Conservation (phyloP, 257 asterid species). For the Coffea canephora region DNA sequence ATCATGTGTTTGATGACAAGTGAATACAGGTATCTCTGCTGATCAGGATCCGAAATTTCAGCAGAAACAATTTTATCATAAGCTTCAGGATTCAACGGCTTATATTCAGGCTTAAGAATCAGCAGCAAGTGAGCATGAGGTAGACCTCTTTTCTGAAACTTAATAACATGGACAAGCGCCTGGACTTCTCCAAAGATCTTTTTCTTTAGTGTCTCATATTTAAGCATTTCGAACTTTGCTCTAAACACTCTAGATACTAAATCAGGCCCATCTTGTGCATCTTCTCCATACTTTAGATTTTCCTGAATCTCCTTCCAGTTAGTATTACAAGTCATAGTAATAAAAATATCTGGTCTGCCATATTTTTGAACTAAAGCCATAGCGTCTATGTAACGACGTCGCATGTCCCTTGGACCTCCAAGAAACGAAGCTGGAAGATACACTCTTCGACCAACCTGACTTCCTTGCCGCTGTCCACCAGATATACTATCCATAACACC, state of each 20-base stretch:
- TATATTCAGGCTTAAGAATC: not conserved
- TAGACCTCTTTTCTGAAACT: slow-evolving; percentile 4
- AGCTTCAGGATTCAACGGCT: not conserved
- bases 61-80: not conserved
- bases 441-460: not conserved
- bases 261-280: not conserved
- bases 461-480: not conserved
- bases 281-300: not conserved
- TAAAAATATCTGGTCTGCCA: not conserved
- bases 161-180: not conserved
- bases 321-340: slow-evolving; percentile 10
- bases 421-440: not conserved
- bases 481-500: not conserved
- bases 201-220: not conserved
- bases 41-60: not conserved
- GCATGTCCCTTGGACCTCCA: not conserved
- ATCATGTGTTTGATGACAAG: slow-evolving; percentile 3
- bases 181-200: not conserved
- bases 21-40: not conserved
- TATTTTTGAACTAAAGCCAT: not conserved
- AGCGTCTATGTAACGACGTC: not conserved
- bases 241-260: not conserved
- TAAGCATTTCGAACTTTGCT: not conserved
- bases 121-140: not conserved
- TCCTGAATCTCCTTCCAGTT: not conserved